Evolutionary conservation across 257 asterid species (phyloP).

Genomic region (Hygrophila difformis): DNA sequence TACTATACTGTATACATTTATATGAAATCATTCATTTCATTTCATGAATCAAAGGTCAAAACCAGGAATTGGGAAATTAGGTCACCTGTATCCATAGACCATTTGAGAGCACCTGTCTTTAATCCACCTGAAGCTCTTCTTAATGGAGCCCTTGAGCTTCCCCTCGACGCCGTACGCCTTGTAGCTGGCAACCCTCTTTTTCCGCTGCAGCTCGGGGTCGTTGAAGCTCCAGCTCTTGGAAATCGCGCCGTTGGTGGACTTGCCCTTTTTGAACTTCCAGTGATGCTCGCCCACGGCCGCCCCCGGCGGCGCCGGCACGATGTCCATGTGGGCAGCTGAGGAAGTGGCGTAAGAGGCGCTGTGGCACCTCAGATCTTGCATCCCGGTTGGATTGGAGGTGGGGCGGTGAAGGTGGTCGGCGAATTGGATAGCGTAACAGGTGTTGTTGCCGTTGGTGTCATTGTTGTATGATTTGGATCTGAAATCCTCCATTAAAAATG

Average conservation of each 20-base stretch:
- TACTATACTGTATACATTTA: too few relatives aligned
- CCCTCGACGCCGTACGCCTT: constrained; percentile 73
- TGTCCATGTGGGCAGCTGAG: constrained; percentile 29
- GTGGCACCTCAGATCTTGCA: constrained; percentile 68
- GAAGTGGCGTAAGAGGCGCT: constrained; percentile 60
- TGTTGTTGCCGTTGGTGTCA: constrained; percentile 4
- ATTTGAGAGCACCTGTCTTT: constrained; percentile 44
- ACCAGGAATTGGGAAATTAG: too few relatives aligned
- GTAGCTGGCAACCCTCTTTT: constrained; percentile 75
- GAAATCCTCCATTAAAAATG: too few relatives aligned
- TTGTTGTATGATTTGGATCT: too few relatives aligned
- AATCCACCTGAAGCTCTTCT: constrained; percentile 65
- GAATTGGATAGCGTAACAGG: constrained; percentile 8
- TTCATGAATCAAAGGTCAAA: too few relatives aligned
- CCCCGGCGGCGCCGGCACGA: too few relatives aligned
- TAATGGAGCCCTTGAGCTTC: constrained; percentile 60
- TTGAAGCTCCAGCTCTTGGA: constrained; percentile 49
- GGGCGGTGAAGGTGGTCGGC: constrained; percentile 4
- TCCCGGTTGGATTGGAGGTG: constrained; percentile 34
- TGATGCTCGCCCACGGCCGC: constrained; percentile 29
- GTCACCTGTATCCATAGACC: constrained; percentile 36
- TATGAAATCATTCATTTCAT: too few relatives aligned
- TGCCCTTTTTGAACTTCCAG: constrained; percentile 63
- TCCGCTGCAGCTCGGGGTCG: constrained; percentile 82
- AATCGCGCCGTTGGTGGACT: constrained; percentile 36